Evolutionary conservation across 2,329 filamentous ascomycete genomes (phyloP).

Genomic region (Epichloe sylvatica): DNA sequence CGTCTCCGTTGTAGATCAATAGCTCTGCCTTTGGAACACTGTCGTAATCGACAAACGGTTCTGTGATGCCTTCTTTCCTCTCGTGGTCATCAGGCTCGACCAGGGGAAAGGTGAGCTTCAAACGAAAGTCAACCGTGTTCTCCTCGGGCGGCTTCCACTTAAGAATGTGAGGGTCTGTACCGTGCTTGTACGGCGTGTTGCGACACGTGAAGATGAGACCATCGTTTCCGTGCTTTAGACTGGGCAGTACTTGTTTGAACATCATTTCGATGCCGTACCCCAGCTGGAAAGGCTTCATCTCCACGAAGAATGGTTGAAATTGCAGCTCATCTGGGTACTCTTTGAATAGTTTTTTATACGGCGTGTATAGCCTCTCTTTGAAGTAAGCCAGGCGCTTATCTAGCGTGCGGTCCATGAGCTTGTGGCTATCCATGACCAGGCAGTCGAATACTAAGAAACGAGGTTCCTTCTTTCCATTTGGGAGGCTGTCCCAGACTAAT

Average conservation of each 20-base stretch:
- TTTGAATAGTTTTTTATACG: constrained; percentile 49
- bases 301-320: constrained; percentile 65
- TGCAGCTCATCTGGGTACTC: constrained; percentile 54
- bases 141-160: constrained; percentile 97
- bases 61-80: constrained; percentile 48
- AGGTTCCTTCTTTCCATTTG: constrained; percentile 52
- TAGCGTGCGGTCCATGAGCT: constrained; percentile 63
- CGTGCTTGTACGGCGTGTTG: constrained; percentile 70
- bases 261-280: constrained; percentile 84
- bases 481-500: constrained; percentile 69
- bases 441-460: constrained; percentile 92
- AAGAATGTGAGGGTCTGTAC: constrained; percentile 84
- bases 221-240: constrained; percentile 83
- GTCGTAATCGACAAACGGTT: constrained; percentile 64
- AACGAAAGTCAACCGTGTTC: constrained; percentile 86
- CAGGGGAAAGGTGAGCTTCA: constrained; percentile 62
- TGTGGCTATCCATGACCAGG: constrained; percentile 63
- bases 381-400: constrained; percentile 86
- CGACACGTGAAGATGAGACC: constrained; percentile 96
- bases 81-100: constrained; percentile 56
- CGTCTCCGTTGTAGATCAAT: constrained; percentile 51
- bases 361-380: constrained; percentile 59
- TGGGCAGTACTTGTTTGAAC: constrained; percentile 75
- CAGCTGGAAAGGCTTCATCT: constrained; percentile 81
- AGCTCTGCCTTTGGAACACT: constrained; percentile 61